Conservation (phyloP, 192 early-diverging fungal species). For the Entomortierella parvispora region DNA sequence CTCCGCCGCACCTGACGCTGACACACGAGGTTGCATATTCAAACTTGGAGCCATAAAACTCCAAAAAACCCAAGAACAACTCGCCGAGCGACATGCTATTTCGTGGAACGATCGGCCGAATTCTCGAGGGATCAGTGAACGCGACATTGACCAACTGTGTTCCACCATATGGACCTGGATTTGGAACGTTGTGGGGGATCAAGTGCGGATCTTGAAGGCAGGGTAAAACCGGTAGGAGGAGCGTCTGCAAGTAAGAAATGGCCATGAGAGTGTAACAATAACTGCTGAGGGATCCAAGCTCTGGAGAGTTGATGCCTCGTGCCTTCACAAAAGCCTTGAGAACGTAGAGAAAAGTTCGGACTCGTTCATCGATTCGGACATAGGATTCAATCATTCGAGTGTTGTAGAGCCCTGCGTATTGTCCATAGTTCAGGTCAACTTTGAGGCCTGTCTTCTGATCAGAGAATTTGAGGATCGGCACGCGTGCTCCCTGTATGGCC, state of each 20-base stretch:
- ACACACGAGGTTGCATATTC: constrained; percentile 40
- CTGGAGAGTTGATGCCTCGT: constrained; percentile 38
- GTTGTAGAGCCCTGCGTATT: constrained; percentile 43
- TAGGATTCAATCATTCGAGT: constrained; percentile 46
- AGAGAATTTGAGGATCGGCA: constrained; percentile 41
- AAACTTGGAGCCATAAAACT: constrained; percentile 47
- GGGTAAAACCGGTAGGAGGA: constrained; percentile 28
- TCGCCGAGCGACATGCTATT: constrained; percentile 48
- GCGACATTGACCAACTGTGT: constrained; percentile 37
- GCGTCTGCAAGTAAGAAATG: constrained; percentile 47
- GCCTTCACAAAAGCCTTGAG: constrained; percentile 50
- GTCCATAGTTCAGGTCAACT: constrained; percentile 48
- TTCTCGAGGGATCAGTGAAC: constrained; percentile 44
- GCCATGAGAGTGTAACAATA: constrained; percentile 49
- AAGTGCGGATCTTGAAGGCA: constrained; percentile 45
- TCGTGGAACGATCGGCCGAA: constrained; percentile 31
- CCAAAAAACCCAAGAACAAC: constrained; percentile 44
- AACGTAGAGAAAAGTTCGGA: constrained; percentile 33
- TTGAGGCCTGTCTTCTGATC: constrained; percentile 47
- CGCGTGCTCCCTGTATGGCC: constrained; percentile 29
- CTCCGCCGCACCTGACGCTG: constrained; percentile 38
- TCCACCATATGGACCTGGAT: constrained; percentile 29
- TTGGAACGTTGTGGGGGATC: constrained; percentile 45
- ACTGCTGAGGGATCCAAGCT: constrained; percentile 31
- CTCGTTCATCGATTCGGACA: constrained; percentile 42